phyloP scores from a whole-genome alignment of 495 filamentous ascomycete species.

The Cladorrhinum samala region DNA sequence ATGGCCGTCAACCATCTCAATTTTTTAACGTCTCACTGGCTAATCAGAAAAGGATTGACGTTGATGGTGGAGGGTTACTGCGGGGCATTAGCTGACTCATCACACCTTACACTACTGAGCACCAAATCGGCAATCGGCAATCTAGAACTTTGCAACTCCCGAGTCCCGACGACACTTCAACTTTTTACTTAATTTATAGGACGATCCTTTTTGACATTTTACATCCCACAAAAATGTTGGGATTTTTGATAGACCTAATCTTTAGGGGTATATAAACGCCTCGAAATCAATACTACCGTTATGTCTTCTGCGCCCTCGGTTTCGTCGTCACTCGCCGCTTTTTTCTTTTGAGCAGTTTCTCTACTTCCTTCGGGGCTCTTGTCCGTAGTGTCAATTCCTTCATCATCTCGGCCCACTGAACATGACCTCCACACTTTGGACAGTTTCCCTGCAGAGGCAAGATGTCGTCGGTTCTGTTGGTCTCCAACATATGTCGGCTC shows the following conservation, averaged over 20 bases:
- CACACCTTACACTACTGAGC: constrained; percentile 13
- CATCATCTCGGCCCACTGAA: constrained; percentile 72
- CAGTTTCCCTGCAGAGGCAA: constrained; percentile 68
- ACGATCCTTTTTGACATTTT: too few species aligned
- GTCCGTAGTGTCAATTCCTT: constrained; percentile 70
- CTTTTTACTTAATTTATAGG: not conserved
- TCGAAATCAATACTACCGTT: too few species aligned
- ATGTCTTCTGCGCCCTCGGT: constrained; percentile 1
- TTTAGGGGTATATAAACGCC: too few species aligned
- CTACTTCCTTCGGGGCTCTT: constrained; percentile 60
- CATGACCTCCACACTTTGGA: constrained; percentile 56
- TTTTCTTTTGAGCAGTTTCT: constrained; percentile 55
- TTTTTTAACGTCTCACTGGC: constrained; percentile 8
- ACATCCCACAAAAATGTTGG: too few species aligned
- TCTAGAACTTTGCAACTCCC: not conserved
- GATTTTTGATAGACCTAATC: too few species aligned
- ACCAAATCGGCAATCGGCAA: not conserved
- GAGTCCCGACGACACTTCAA: too few species aligned
- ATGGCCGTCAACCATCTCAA: constrained; percentile 12
- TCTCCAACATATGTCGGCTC: constrained; percentile 54
- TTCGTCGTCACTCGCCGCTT: constrained; percentile 25
- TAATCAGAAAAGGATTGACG: constrained; percentile 25
- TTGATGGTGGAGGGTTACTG: constrained; percentile 13
- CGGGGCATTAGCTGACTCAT: constrained; percentile 13
- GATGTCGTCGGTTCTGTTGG: constrained; percentile 40